Evolutionary conservation across 2,329 filamentous ascomycete species (phyloP), one percentile per base, ranked within the genome.

Genomic region (Penicillium sp.): DNA sequence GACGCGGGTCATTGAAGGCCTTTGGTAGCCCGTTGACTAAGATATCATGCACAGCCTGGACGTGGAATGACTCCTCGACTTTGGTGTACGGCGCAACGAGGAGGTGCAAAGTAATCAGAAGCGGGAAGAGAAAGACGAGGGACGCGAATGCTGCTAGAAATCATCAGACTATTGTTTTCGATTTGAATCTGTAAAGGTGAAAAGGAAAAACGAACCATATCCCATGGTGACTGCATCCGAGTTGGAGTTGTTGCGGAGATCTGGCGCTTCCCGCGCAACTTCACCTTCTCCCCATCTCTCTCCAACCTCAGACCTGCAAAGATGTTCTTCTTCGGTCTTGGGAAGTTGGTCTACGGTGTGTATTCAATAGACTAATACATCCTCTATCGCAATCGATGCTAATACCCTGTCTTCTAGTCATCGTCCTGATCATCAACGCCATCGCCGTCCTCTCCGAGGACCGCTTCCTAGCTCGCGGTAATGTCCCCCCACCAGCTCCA

Each of bases 41-140:
- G 30, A 99, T 86, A 68, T 99, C 93, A 70, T 97, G 93, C 3
- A 84, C 81, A 5, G 93, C 93, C 70, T 99, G 93, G 50, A 97
- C 83, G 69, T 95, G 95, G 80, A 99, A 97, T 0, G 92, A 97
- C 72, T 99, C 93, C 70, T 99, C 93, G 52, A 99, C 93, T 71
- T 99, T 99, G 49, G 91, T 96, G 74, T 95, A 92, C 0, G 93
- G 93, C 10, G 91, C 83, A 19, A 83, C 67, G 53, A 83, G 64
- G 47, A 95, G 81, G 69, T 95, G 88, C 46, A 87, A 47, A 50
- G 87, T 67, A 59, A 88, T 77, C 29, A 85, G 66, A 2, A 77
- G 68, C 1, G 88, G 86, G 50, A 90, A 75, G 41, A 84, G 71
- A 55, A 83, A 64, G 45, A 67, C 60, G 10, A 72, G 53, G 9